phyloP scores from a whole-genome alignment of 139 green algal species.

The Penium margaritaceum region DNA sequence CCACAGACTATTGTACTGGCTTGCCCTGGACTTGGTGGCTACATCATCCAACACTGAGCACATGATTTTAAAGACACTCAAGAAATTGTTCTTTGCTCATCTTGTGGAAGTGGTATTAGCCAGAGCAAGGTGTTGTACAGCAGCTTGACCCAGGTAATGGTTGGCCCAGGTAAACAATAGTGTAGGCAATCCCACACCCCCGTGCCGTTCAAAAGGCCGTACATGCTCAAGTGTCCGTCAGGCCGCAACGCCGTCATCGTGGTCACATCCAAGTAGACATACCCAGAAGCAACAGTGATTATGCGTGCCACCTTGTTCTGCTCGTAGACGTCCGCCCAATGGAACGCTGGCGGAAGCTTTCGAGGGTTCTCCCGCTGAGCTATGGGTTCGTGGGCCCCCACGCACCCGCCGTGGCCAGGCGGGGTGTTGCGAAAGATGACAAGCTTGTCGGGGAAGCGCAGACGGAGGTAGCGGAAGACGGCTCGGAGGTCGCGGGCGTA shows the following conservation, averaged over 20 bases:
- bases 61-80: too few relatives aligned
- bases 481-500: not conserved
- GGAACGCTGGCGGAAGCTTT: slow-evolving; percentile 1
- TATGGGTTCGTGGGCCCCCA: not conserved
- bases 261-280: not conserved
- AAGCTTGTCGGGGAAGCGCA: not conserved
- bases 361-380: not conserved
- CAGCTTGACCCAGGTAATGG: slow-evolving; percentile 1
- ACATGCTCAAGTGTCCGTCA: not conserved
- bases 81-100: too few relatives aligned
- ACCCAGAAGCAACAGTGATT: not conserved
- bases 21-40: too few relatives aligned
- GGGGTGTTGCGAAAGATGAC: slow-evolving; percentile 17
- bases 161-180: not conserved
- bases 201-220: not conserved
- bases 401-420: slow-evolving; percentile 10
- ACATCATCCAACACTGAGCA: too few relatives aligned
- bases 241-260: slow-evolving; percentile 4
- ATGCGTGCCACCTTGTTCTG: slow-evolving; percentile 3
- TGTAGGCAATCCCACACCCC: too few relatives aligned
- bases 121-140: slow-evolving; percentile 7
- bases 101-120: too few relatives aligned
- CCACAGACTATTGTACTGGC: too few relatives aligned
- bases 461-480: slow-evolving; percentile 7
- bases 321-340: not conserved